Conservation (phyloP, 257 asterid species). For the Fraxinus americana region DNA sequence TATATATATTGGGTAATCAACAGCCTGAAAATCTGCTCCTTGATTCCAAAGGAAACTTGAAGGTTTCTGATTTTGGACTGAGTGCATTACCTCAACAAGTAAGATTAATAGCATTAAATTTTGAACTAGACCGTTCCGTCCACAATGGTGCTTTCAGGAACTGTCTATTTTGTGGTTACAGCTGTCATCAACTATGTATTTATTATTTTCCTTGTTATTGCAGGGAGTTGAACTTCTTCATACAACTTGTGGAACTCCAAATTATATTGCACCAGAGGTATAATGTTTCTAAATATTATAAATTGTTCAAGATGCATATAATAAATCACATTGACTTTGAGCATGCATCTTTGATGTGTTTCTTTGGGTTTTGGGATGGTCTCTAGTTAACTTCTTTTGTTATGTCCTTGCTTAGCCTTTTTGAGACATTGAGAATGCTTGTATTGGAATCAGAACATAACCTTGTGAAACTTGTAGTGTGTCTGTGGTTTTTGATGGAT, state of each 20-base stretch:
- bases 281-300: conserved; percentile 20
- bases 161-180: conserved; percentile 14
- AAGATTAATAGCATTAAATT: conserved; percentile 27
- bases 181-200: conserved; percentile 10
- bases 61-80: conserved; percentile 94
- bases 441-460: not conserved
- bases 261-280: conserved; percentile 98
- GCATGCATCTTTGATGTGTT: conserved; percentile 12
- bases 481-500: conserved; percentile 16
- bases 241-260: conserved; percentile 97
- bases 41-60: conserved; percentile 81
- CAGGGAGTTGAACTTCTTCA: conserved; percentile 96
- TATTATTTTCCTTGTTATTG: conserved; percentile 19
- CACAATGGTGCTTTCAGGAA: conserved; percentile 8
- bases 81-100: conserved; percentile 91
- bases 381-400: not conserved
- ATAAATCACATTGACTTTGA: conserved; percentile 5
- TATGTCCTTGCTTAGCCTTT: not conserved
- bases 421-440: not conserved
- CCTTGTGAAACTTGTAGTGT: not conserved
- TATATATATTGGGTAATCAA: conserved; percentile 6
- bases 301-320: conserved; percentile 8
- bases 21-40: conserved; percentile 98
- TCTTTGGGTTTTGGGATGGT: not conserved
- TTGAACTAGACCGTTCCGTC: conserved; percentile 6